phyloP scores from a whole-genome alignment of 495 filamentous ascomycete genomes.

The Penicillium tannophilum region DNA sequence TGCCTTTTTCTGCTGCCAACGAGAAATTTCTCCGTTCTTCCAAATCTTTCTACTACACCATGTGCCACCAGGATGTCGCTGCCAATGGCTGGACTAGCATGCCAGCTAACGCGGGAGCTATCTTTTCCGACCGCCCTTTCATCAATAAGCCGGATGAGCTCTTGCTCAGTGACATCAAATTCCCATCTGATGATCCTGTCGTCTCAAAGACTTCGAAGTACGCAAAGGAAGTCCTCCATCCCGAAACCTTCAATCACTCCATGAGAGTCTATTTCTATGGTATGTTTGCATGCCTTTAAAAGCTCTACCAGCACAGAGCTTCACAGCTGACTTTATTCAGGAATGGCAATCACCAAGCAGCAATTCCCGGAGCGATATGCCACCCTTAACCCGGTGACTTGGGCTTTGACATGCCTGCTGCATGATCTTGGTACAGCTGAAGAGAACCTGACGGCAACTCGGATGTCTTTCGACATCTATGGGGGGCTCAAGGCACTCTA shows the following conservation, averaged over 20 bases:
- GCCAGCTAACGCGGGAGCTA: constrained; percentile 30
- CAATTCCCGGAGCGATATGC: constrained; percentile 27
- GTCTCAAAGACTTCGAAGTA: constrained; percentile 28
- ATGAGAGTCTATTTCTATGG: constrained; percentile 77
- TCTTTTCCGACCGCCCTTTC: constrained; percentile 27
- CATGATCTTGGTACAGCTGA: constrained; percentile 74
- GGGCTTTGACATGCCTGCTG: constrained; percentile 64
- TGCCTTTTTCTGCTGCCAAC: too few species aligned
- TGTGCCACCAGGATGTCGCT: constrained; percentile 29
- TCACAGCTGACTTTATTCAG: constrained; percentile 11
- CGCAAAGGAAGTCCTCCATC: constrained; percentile 24
- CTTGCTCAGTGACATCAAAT: constrained; percentile 23
- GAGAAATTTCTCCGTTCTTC: not conserved
- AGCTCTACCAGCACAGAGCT: too few species aligned
- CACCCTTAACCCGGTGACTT: constrained; percentile 39
- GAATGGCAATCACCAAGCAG: constrained; percentile 31
- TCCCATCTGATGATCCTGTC: constrained; percentile 26
- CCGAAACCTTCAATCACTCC: constrained; percentile 67
- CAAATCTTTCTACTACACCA: constrained; percentile 5
- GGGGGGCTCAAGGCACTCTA: constrained; percentile 49
- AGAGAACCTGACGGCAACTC: constrained; percentile 59
- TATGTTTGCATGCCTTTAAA: constrained; percentile 8
- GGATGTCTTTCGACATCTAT: constrained; percentile 52
- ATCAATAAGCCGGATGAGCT: constrained; percentile 20
- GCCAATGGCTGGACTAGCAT: constrained; percentile 33